A percentile compares a stretch with the other conserved stretches of the same genome.
These are phyloP conservation scores for Carex parvula DNA, from an alignment of 176 grass and related monocot genomes.

Conservation along the genomic window DNA sequence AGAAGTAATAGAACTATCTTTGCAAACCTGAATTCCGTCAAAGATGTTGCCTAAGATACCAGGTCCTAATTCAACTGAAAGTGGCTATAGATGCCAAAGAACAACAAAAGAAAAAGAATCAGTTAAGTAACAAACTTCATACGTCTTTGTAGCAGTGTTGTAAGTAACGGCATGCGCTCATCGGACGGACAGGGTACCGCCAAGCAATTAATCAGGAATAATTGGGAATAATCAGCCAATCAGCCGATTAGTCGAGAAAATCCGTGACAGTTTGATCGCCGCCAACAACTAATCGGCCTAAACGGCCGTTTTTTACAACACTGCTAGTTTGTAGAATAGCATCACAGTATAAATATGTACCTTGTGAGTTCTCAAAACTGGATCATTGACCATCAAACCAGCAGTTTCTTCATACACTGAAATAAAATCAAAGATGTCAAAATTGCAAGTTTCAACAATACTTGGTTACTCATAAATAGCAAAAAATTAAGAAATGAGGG, in stretches of 20 bases:
- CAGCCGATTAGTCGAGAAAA: no score
- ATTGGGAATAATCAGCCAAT: no score
- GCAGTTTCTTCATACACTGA: constrained; percentile 90
- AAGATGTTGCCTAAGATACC: constrained; percentile 95
- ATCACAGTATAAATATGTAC: background rate
- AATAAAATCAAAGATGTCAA: constrained; percentile 16
- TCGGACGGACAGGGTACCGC: no score
- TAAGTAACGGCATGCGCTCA: no score
- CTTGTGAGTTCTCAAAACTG: constrained; percentile 68
- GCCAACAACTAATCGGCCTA: no score
- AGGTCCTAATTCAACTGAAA: constrained; percentile 73
- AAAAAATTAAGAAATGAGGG: background rate
- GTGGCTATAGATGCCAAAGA: constrained; percentile 47
- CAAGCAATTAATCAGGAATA: no score
- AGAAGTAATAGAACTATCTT: background rate
- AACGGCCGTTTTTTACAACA: no score
- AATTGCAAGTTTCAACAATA: background rate
- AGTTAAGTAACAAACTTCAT: background rate
- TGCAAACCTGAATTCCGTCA: constrained; percentile 79
- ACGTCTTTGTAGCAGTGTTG: background rate
- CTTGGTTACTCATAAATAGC: background rate
- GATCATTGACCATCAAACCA: constrained; percentile 80
- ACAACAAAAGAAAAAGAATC: background rate
- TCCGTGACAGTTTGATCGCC: no score
- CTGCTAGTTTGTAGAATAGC: background rate